Conservation (phyloP, 805 yeast genomes). For the Danielia oregonensis region DNA sequence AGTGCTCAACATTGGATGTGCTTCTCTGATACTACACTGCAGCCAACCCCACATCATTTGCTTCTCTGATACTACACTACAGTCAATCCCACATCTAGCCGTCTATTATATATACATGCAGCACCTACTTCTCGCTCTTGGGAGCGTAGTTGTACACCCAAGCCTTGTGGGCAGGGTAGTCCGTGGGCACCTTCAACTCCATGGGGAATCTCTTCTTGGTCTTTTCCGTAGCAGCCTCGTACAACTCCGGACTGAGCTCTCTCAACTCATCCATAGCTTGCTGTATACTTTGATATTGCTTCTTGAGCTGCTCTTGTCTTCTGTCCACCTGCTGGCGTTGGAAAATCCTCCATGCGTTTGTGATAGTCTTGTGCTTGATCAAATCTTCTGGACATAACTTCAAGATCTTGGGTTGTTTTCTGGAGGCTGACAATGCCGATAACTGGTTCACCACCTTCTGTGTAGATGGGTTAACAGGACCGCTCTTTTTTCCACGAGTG, state of each 20-base stretch:
- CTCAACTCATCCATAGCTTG: constrained; percentile 73
- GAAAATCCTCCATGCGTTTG: constrained; percentile 73
- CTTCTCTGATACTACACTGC: too few relatives aligned
- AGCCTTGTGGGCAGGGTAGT: constrained; percentile 75
- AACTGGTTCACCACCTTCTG: constrained; percentile 52
- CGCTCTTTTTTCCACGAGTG: constrained; percentile 29
- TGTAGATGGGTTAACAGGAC: constrained; percentile 33
- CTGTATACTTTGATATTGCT: constrained; percentile 63
- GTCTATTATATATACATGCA: constrained; percentile 10
- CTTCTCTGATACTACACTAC: too few relatives aligned
- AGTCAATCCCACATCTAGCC: too few relatives aligned
- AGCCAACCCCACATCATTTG: too few relatives aligned
- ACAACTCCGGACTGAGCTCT: constrained; percentile 49
- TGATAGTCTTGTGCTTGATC: constrained; percentile 77
- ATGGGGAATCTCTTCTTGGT: constrained; percentile 68
- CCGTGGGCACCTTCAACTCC: constrained; percentile 85
- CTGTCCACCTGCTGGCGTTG: constrained; percentile 49
- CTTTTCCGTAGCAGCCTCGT: constrained; percentile 54
- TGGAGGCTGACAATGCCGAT: constrained; percentile 79
- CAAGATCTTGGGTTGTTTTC: constrained; percentile 82
- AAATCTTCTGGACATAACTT: constrained; percentile 76
- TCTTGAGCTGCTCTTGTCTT: constrained; percentile 38
- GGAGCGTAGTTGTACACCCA: constrained; percentile 59
- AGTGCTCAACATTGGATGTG: too few relatives aligned
- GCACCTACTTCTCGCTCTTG: too few relatives aligned